Conservation (phyloP, 2,329 filamentous ascomycete genomes). For the Fusarium sacchari region DNA sequence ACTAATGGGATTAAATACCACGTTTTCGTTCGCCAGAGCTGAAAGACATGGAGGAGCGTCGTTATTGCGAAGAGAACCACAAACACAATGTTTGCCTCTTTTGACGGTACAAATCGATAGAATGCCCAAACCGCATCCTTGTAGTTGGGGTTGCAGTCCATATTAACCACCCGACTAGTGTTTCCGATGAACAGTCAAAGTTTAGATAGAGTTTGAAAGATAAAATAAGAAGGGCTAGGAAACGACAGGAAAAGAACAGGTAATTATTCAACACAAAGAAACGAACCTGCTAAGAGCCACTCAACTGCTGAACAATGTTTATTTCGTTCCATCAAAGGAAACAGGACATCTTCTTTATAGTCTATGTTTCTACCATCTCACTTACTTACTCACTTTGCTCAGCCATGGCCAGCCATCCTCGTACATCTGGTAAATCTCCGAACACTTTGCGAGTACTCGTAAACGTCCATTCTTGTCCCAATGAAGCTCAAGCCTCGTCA, state of each 20-base stretch:
- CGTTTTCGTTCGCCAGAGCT: constrained; percentile 40
- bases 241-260: background rate
- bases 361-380: background rate
- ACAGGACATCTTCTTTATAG: background rate
- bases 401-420: background rate
- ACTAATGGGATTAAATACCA: constrained; percentile 43
- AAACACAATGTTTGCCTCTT: constrained; percentile 37
- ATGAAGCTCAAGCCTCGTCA: background rate
- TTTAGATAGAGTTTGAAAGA: background rate
- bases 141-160: constrained; percentile 39
- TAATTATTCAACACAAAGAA: background rate
- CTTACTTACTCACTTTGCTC: background rate
- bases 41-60: constrained; percentile 36
- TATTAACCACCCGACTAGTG: background rate
- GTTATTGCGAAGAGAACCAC: constrained; percentile 38
- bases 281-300: too few relatives aligned
- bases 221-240: background rate
- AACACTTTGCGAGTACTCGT: constrained; percentile 1
- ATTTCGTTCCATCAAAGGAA: background rate
- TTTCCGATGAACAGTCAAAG: background rate
- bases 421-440: background rate
- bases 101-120: constrained; percentile 41
- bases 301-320: background rate
- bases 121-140: constrained; percentile 37
- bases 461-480: background rate